Conservation (phyloP, 495 filamentous ascomycete genomes). For the Tuber indicum region DNA sequence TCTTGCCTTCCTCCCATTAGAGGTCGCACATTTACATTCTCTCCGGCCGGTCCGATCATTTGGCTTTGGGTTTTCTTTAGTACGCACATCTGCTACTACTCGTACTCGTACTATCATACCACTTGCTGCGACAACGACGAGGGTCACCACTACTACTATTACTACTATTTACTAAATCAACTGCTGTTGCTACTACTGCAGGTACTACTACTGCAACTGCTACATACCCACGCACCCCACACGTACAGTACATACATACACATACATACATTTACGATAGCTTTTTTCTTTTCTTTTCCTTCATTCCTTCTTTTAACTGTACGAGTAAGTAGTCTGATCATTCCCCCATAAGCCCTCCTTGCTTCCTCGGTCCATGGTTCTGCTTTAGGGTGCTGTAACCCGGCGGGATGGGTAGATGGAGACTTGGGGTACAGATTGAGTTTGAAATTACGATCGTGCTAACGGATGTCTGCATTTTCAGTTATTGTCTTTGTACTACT, state of each 20-base stretch:
- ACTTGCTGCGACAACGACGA: neutral
- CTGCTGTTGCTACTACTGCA: neutral
- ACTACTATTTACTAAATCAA: constrained; percentile 1
- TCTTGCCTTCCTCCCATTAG: constrained; percentile 10
- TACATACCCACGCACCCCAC: neutral
- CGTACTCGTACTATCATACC: neutral
- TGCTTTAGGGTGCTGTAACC: constrained; percentile 36
- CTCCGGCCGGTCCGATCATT: constrained; percentile 33
- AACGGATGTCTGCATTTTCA: constrained; percentile 39
- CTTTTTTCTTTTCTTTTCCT: constrained; percentile 23
- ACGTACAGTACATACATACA: neutral
- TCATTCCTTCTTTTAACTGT: constrained; percentile 8
- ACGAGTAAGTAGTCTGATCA: constrained; percentile 4
- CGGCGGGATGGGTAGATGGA: constrained; percentile 15
- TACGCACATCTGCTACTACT: neutral
- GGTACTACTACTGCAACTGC: neutral
- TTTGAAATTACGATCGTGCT: constrained; percentile 33
- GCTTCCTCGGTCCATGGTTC: constrained; percentile 34
- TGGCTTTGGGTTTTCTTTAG: constrained; percentile 21
- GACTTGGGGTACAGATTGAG: constrained; percentile 31
- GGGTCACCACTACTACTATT: neutral
- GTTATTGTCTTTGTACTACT: constrained; percentile 37
- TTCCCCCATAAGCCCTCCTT: constrained; percentile 19
- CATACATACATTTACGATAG: constrained; percentile 22
- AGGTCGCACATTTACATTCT: constrained; percentile 30